Evolutionary conservation across 768 basidiomycete genomes (phyloP).

Genomic region (Gautieria morchelliformis): DNA sequence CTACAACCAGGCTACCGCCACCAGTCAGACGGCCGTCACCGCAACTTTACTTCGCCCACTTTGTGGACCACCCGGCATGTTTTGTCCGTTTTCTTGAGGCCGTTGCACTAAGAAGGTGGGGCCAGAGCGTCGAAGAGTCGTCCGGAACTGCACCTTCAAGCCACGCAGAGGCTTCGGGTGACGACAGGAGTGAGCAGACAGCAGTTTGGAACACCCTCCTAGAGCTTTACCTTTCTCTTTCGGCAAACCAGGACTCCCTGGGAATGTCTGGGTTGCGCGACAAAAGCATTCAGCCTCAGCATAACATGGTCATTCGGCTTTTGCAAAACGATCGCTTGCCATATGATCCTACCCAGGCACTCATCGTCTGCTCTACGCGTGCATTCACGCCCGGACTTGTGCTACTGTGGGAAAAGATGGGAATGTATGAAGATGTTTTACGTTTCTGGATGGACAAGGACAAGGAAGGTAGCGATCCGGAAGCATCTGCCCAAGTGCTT

Average conservation of each 20-base stretch:
- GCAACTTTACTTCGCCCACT: slow-evolving; percentile 84
- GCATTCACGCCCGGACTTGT: slow-evolving; percentile 80
- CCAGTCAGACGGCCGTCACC: slow-evolving; percentile 59
- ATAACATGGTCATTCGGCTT: slow-evolving; percentile 61
- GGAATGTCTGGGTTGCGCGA: slow-evolving; percentile 28
- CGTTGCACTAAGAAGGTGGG: slow-evolving; percentile 73
- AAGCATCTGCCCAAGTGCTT: slow-evolving; percentile 51
- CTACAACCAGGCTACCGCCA: slow-evolving; percentile 1
- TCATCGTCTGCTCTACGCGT: slow-evolving; percentile 87
- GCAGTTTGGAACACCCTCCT: slow-evolving; percentile 94
- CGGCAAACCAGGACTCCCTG: slow-evolving; percentile 14
- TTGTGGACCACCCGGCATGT: slow-evolving; percentile 77
- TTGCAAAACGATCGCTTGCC: slow-evolving; percentile 51
- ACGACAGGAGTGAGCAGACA: slow-evolving; percentile 61
- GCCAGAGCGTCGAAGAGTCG: slow-evolving; percentile 46
- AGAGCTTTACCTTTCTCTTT: slow-evolving; percentile 77
- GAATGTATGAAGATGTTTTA: slow-evolving; percentile 93
- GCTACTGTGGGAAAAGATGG: slow-evolving; percentile 84
- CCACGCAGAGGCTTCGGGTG: slow-evolving; percentile 21
- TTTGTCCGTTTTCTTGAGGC: slow-evolving; percentile 86
- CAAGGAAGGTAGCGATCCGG: slow-evolving; percentile 26
- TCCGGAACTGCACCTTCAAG: slow-evolving; percentile 9
- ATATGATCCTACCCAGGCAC: slow-evolving; percentile 83
- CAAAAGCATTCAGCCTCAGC: slow-evolving; percentile 69
- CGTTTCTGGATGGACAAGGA: slow-evolving; percentile 86